Evolutionary conservation across 345 rosid species (phyloP).

Genomic region (Eucalyptus pauciflora): DNA sequence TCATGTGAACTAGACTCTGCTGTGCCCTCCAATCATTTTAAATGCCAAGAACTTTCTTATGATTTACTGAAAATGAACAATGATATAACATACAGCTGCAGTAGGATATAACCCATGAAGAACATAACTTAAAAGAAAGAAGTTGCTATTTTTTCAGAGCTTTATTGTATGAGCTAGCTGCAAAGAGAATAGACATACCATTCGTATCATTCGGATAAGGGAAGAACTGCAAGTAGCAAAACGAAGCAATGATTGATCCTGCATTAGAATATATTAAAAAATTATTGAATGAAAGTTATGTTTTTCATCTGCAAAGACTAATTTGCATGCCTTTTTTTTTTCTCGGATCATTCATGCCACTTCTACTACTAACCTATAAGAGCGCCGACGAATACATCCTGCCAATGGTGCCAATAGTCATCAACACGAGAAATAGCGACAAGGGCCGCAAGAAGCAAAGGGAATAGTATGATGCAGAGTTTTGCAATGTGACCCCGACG

Average conservation of each 20-base stretch:
- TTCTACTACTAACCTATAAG: constrained; percentile 26
- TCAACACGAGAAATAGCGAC: constrained; percentile 52
- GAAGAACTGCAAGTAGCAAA: constrained; percentile 49
- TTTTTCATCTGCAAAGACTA: background rate
- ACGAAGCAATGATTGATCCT: constrained; percentile 25
- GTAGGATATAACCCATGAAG: background rate
- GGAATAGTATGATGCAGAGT: constrained; percentile 38
- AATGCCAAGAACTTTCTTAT: background rate
- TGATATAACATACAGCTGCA: background rate
- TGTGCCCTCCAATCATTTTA: background rate
- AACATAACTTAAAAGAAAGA: background rate
- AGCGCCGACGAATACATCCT: constrained; percentile 55
- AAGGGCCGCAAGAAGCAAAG: constrained; percentile 33
- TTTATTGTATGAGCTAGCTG: too few species aligned
- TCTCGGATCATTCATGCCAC: background rate
- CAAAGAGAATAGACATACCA: constrained; percentile 9
- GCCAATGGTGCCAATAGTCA: constrained; percentile 77
- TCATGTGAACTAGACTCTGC: background rate
- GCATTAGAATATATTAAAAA: background rate
- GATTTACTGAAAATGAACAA: background rate
- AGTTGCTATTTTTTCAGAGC: background rate
- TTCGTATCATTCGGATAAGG: constrained; percentile 29
- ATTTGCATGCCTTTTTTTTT: background rate
- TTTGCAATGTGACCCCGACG: constrained; percentile 40
- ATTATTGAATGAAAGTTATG: background rate